A percentile compares a stretch with the other conserved stretches of the same genome.
Evolutionary conservation across 2,329 filamentous ascomycete species (phyloP).

Genomic region (Thelonectria olida): DNA sequence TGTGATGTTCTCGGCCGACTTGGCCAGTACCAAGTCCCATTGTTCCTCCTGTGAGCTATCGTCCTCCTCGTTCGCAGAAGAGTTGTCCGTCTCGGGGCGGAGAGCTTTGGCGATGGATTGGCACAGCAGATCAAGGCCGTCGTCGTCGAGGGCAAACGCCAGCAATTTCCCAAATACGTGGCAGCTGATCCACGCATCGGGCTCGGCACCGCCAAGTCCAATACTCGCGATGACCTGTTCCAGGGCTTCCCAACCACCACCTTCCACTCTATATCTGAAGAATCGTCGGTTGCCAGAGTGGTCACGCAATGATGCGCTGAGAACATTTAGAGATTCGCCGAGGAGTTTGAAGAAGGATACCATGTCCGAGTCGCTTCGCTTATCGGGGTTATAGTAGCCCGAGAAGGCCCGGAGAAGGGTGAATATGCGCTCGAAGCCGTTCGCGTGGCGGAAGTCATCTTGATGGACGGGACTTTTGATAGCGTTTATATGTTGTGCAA

Average conservation of each 20-base stretch:
- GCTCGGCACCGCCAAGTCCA: constrained; percentile 70
- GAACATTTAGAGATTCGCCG: constrained; percentile 74
- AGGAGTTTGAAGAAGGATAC: constrained; percentile 73
- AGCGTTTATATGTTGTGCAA: constrained; percentile 70
- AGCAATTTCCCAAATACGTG: constrained; percentile 86
- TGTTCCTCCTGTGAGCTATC: constrained; percentile 46
- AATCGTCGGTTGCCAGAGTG: constrained; percentile 90
- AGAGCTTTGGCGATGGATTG: constrained; percentile 55
- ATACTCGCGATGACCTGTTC: constrained; percentile 77
- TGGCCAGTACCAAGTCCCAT: constrained; percentile 50
- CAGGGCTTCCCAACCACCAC: constrained; percentile 80
- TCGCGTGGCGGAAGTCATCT: constrained; percentile 84
- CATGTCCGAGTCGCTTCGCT: constrained; percentile 69
- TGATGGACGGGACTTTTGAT: constrained; percentile 63
- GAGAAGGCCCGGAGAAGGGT: constrained; percentile 75
- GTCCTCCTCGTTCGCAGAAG: constrained; percentile 40
- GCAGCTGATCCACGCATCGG: constrained; percentile 73
- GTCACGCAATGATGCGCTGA: constrained; percentile 78
- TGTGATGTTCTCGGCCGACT: constrained; percentile 48
- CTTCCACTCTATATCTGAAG: constrained; percentile 79
- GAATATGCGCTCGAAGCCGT: constrained; percentile 80
- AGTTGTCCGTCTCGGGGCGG: constrained; percentile 42
- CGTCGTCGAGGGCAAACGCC: constrained; percentile 82
- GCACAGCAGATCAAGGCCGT: constrained; percentile 76
- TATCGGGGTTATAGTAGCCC: constrained; percentile 77